Conservation (phyloP, 495 filamentous ascomycete species). For the Rostrohypoxylon terebratum region DNA sequence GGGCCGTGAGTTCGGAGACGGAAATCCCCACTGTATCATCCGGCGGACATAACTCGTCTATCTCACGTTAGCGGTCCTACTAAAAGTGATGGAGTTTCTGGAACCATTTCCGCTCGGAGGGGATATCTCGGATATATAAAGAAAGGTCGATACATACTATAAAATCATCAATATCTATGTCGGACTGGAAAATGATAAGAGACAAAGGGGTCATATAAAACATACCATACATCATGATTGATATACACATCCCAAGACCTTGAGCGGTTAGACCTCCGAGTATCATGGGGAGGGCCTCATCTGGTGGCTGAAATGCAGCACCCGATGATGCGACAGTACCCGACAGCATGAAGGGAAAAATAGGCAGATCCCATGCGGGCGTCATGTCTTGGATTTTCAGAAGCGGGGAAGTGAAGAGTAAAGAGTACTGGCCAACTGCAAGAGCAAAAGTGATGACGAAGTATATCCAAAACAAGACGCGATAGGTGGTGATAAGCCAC, state of each 20-base stretch:
- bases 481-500: slow-evolving; percentile 57
- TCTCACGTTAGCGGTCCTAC: slow-evolving; percentile 17
- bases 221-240: slow-evolving; percentile 61
- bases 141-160: slow-evolving; percentile 40
- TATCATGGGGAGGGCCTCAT: slow-evolving; percentile 58
- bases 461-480: slow-evolving; percentile 67
- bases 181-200: background rate
- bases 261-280: slow-evolving; percentile 64
- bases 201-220: background rate
- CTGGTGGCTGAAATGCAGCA: slow-evolving; percentile 57
- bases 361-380: slow-evolving; percentile 68
- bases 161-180: slow-evolving; percentile 5
- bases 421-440: slow-evolving; percentile 62
- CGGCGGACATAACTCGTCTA: slow-evolving; percentile 66
- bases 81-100: background rate
- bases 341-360: slow-evolving; percentile 66
- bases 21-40: slow-evolving; percentile 69
- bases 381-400: slow-evolving; percentile 57
- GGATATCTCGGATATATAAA: background rate
- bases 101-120: background rate
- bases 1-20: slow-evolving; percentile 60
- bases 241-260: slow-evolving; percentile 63
- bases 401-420: slow-evolving; percentile 61
- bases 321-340: slow-evolving; percentile 61
- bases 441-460: slow-evolving; percentile 55